Conservation (phyloP, 2,329 filamentous ascomycete species). For the Alternaria brassicae region DNA sequence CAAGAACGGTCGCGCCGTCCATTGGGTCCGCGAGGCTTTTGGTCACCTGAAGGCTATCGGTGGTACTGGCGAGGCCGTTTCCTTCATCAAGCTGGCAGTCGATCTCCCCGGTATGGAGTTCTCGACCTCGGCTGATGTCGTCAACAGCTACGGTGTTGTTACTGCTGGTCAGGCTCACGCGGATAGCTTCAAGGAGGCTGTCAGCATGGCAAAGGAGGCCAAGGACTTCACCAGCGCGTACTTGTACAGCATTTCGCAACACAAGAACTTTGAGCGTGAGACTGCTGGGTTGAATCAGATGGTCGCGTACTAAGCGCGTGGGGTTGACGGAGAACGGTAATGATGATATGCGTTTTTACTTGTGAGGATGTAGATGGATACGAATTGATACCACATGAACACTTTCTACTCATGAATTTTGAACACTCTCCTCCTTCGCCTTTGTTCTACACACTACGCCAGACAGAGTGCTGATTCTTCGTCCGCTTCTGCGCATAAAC, state of each 20-base stretch:
- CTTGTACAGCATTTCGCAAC: slow-evolving; percentile 71
- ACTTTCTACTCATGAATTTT: not conserved
- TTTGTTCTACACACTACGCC: not conserved
- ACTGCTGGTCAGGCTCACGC: slow-evolving; percentile 65
- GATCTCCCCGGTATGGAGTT: slow-evolving; percentile 58
- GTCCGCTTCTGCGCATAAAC: not conserved
- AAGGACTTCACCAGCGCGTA: slow-evolving; percentile 75
- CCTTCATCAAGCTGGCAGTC: slow-evolving; percentile 63
- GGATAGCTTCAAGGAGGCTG: slow-evolving; percentile 65
- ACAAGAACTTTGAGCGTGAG: slow-evolving; percentile 78
- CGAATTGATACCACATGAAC: slow-evolving; percentile 3
- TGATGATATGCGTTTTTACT: not conserved
- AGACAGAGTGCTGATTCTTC: not conserved
- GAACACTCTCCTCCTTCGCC: not conserved
- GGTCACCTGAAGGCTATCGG: slow-evolving; percentile 82
- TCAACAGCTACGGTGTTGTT: slow-evolving; percentile 79
- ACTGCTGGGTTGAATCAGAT: slow-evolving; percentile 69
- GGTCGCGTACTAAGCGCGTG: slow-evolving; percentile 69
- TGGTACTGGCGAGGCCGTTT: slow-evolving; percentile 74
- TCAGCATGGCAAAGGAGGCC: slow-evolving; percentile 71
- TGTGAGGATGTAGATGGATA: not conserved
- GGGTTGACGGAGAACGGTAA: not conserved
- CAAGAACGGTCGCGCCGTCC: slow-evolving; percentile 73
- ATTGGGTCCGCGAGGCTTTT: slow-evolving; percentile 82
- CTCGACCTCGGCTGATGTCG: slow-evolving; percentile 58